Evolutionary conservation across 129 eudicot species (phyloP), one percentile per base, ranked within the genome.

Genomic region (Artemisia argyi): DNA sequence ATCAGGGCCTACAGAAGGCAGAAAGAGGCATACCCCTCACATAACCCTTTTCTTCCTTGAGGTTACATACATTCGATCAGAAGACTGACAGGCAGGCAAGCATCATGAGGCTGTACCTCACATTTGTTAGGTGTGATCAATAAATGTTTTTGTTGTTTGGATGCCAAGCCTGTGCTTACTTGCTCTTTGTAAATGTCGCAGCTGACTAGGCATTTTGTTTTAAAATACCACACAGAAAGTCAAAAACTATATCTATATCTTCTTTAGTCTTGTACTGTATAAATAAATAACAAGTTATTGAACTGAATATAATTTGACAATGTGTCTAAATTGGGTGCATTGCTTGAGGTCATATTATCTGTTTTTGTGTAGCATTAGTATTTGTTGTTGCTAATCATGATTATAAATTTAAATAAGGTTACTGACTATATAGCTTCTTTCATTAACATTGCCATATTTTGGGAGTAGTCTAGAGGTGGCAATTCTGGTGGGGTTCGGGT

Each of bases 1-100:
- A 62, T 70, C 85, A 88, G 96, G 96, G 83, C 96, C 60, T 88
- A 88, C 82, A 77, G 60, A 72, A 85, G 77, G 83, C 85, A 88
- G 82, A 83, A 83, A 81, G 85, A 80, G 80, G 82, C 85, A 15
- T 81, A 85, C 66, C 88, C 87, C 5, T 88, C 96, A 4, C 89
- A 88, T 75, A 91, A 82, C 78, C 89, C 89, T 57, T 88, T 85
- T 72, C 88, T 87, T 80, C 95, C 88, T 62, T 87, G 79, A 81
- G 59, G 26, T 59, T 66, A 64, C 51, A 63, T 24, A 46, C 58
- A 69, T 39, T 39, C 9, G 9, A 39, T 6, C 28, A 59, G 63
- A 18, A 3, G 20, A 44, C 15, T 42, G 11, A 22, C 79, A 22
- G 14, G 69, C 69, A 47, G 53, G 20, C 4, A 19, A 5, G 62